Evolutionary conservation across 2,329 filamentous ascomycete species (phyloP).

Genomic region (Alternaria dauci): DNA sequence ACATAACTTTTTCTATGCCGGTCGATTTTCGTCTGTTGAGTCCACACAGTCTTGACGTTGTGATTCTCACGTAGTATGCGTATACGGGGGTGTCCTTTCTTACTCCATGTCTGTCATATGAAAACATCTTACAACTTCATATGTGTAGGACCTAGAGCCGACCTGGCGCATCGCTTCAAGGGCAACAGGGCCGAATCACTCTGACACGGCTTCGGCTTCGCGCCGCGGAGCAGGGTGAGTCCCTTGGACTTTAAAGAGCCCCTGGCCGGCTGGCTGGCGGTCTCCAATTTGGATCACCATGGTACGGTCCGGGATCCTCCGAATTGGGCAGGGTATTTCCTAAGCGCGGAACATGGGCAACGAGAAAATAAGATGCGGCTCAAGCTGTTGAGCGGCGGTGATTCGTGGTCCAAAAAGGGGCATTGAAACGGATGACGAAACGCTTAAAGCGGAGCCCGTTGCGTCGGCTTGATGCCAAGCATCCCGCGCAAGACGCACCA

Average conservation of each 20-base stretch:
- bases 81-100: not conserved
- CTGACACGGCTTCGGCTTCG: conserved; percentile 10
- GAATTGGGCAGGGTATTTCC: conserved; percentile 21
- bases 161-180: not conserved
- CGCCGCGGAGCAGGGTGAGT: conserved; percentile 22
- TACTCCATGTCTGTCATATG: not conserved
- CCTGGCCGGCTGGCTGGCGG: conserved; percentile 11
- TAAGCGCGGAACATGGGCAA: conserved; percentile 30
- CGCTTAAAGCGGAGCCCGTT: conserved; percentile 40
- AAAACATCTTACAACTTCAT: conserved; percentile 5
- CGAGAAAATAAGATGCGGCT: conserved; percentile 37
- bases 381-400: conserved; percentile 26
- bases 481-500: conserved; percentile 41
- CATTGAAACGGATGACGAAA: conserved; percentile 48
- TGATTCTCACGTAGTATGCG: not conserved
- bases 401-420: conserved; percentile 32
- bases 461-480: conserved; percentile 44
- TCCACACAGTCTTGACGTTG: not conserved
- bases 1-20: not conserved
- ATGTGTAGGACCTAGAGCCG: not conserved
- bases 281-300: conserved; percentile 11
- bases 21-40: not conserved
- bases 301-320: conserved; percentile 27
- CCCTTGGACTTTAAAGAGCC: conserved; percentile 5
- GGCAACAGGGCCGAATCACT: conserved; percentile 10